Evolutionary conservation across 768 basidiomycete genomes (phyloP).

Genomic region (Xerocomellus chrysenteron): DNA sequence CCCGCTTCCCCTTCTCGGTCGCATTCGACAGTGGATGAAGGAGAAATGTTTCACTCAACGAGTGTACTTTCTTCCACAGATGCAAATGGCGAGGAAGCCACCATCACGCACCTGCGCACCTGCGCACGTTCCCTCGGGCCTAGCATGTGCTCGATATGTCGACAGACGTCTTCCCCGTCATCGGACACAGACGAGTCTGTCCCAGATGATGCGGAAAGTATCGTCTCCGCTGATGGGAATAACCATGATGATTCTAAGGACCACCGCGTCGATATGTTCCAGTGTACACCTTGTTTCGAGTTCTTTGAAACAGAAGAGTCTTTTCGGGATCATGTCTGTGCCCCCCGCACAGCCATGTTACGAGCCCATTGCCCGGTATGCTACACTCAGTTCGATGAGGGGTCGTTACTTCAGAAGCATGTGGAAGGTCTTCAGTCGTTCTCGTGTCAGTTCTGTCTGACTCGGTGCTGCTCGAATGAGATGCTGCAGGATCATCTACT

Average conservation of each 20-base stretch:
- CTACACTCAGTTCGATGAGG: slow-evolving; percentile 25
- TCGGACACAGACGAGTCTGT: neutral
- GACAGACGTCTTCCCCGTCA: neutral
- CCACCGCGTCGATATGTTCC: neutral
- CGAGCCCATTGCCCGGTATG: slow-evolving; percentile 23
- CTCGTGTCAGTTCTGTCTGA: slow-evolving; percentile 20
- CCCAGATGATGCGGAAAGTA: neutral
- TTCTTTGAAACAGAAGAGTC: slow-evolving; percentile 14
- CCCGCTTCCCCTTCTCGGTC: slow-evolving; percentile 1
- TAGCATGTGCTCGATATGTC: slow-evolving; percentile 9
- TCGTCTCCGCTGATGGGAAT: neutral
- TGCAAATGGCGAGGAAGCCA: neutral
- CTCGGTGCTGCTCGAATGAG: slow-evolving; percentile 23
- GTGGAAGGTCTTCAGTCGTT: slow-evolving; percentile 12
- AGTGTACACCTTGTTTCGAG: slow-evolving; percentile 17
- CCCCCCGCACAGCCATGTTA: slow-evolving; percentile 2
- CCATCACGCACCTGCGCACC: neutral
- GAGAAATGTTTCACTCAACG: slow-evolving; percentile 10
- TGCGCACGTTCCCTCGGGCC: neutral
- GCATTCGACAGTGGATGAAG: neutral
- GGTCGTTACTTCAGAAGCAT: slow-evolving; percentile 15
- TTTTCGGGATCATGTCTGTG: slow-evolving; percentile 15
- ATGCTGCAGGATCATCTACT: slow-evolving; percentile 28
- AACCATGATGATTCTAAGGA: neutral
- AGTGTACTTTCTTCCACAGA: neutral